phyloP scores from a whole-genome alignment of 2,329 filamentous ascomycete genomes.

The Fusarium coicis region DNA sequence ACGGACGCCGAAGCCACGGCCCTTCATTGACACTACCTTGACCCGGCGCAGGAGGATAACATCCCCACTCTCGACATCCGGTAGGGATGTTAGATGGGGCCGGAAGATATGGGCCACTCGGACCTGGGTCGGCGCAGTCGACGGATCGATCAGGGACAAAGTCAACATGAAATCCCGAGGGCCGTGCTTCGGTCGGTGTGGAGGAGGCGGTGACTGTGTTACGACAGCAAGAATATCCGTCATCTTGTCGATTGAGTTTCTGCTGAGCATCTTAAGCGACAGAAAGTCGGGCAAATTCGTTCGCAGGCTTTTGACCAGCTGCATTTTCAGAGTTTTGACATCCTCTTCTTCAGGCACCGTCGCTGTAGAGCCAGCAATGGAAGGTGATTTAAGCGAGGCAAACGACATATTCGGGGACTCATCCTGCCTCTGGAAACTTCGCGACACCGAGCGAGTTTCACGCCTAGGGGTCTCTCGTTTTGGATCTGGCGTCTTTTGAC shows the following conservation, averaged over 20 bases:
- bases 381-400: constrained; percentile 43
- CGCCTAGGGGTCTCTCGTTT: constrained; percentile 37
- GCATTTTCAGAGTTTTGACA: constrained; percentile 54
- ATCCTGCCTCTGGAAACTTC: constrained; percentile 29
- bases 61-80: constrained; percentile 65
- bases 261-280: constrained; percentile 62
- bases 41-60: constrained; percentile 68
- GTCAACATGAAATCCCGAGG: constrained; percentile 69
- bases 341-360: constrained; percentile 42
- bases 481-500: constrained; percentile 37
- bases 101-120: constrained; percentile 68
- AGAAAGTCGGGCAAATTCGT: constrained; percentile 64
- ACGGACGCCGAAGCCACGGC: constrained; percentile 65
- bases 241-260: constrained; percentile 59
- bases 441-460: constrained; percentile 40
- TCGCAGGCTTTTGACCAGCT: constrained; percentile 59
- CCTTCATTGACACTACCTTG: constrained; percentile 62
- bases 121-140: constrained; percentile 60
- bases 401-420: constrained; percentile 38
- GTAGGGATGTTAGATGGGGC: constrained; percentile 67
- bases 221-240: constrained; percentile 67
- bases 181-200: constrained; percentile 65
- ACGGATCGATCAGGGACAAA: constrained; percentile 67
- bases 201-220: constrained; percentile 60
- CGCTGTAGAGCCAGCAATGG: constrained; percentile 40